phyloP scores from a whole-genome alignment of 306 rosid genomes.

The Begonia peltatifolia region DNA sequence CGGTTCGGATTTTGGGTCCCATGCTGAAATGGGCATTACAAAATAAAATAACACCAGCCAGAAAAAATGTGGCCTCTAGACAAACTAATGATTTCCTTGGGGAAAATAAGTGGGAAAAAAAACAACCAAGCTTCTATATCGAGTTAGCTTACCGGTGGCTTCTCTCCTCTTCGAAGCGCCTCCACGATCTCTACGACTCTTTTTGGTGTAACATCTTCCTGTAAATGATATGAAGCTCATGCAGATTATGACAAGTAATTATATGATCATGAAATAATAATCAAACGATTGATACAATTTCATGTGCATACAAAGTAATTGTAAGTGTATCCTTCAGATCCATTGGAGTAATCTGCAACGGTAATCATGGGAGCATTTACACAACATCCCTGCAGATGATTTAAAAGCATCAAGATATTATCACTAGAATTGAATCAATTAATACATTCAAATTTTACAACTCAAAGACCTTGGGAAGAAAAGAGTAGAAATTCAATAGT shows the following conservation, averaged over 20 bases:
- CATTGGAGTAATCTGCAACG: conserved; percentile 92
- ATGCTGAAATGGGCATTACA: conserved; percentile 24
- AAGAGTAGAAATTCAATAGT: too few relatives aligned
- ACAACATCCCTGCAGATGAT: conserved; percentile 71
- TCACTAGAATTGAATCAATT: neutral
- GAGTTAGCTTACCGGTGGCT: conserved; percentile 66
- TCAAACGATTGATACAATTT: neutral
- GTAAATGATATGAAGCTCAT: conserved; percentile 16
- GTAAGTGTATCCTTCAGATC: conserved; percentile 84
- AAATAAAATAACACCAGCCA: neutral
- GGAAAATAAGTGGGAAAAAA: conserved; percentile 3
- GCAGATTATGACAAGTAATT: conserved; percentile 2
- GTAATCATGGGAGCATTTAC: conserved; percentile 99
- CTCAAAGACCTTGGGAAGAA: too few relatives aligned
- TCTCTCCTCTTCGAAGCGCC: conserved; percentile 67
- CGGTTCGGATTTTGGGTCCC: conserved; percentile 85
- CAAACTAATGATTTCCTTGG: neutral
- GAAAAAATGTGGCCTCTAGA: neutral
- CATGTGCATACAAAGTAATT: conserved; percentile 62
- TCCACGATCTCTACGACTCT: conserved; percentile 77
- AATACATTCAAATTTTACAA: too few relatives aligned
- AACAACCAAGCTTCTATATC: neutral
- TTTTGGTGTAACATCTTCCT: conserved; percentile 95
- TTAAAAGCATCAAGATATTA: conserved; percentile 8
- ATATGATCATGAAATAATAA: neutral